Conservation (phyloP, 2,329 filamentous ascomycete genomes). For the Cladosporium austrohemisphaericum region DNA sequence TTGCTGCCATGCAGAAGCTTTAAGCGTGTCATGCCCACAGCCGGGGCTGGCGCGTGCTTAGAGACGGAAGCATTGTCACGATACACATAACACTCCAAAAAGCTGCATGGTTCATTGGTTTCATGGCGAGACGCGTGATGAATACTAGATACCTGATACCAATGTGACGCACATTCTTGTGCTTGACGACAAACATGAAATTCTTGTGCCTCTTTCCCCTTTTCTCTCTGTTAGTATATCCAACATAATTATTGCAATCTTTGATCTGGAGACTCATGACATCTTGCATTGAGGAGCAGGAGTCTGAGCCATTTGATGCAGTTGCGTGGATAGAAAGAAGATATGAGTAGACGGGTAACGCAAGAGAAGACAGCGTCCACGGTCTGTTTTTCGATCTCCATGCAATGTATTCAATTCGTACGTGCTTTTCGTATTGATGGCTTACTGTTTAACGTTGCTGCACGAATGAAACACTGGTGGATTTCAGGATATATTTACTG, state of each 20-base stretch:
- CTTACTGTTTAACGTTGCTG: too few species aligned
- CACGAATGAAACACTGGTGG: too few species aligned
- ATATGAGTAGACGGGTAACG: too few species aligned
- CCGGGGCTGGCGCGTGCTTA: constrained; percentile 8
- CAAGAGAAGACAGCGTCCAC: too few species aligned
- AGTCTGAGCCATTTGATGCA: too few species aligned
- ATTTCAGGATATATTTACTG: too few species aligned
- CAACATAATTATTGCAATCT: background rate
- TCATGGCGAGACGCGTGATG: constrained; percentile 15
- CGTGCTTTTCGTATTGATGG: too few species aligned
- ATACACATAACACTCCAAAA: background rate
- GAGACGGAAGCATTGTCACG: background rate
- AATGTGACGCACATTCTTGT: constrained; percentile 12
- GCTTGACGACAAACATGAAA: constrained; percentile 4
- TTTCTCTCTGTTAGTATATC: background rate
- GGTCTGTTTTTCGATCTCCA: too few species aligned
- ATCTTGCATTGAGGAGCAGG: too few species aligned
- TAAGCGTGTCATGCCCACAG: constrained; percentile 47
- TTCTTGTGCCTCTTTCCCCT: background rate
- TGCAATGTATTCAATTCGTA: too few species aligned
- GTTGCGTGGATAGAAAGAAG: too few species aligned
- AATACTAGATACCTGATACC: constrained; percentile 16
- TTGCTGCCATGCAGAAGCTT: constrained; percentile 89
- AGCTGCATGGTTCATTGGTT: constrained; percentile 15
- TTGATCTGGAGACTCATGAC: too few species aligned